Percentiles rank a stretch among this genome's conserved stretches.
These are phyloP conservation scores for Zasmidium cellare DNA, from an alignment of 2,329 filamentous ascomycete species.

Conservation along the genomic window DNA sequence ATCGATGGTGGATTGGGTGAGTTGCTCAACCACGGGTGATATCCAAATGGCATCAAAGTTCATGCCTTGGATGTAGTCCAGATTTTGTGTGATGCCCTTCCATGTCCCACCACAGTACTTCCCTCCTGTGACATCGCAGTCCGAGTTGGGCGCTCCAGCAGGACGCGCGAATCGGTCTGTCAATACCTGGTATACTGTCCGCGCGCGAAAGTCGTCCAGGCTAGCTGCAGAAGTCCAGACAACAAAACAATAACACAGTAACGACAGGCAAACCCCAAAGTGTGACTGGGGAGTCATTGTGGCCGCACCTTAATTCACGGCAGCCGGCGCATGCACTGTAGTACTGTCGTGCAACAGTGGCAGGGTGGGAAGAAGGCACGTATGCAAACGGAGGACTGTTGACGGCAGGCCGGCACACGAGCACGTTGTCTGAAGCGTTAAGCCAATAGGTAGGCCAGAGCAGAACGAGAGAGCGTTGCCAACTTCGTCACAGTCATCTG, in stretches of 20 bases:
- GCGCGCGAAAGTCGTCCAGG: constrained; percentile 38
- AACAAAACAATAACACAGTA: background rate
- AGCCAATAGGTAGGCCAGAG: background rate
- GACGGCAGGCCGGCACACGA: background rate
- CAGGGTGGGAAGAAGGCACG: background rate
- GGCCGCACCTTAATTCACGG: background rate
- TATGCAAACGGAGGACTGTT: constrained; percentile 4
- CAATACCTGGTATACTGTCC: constrained; percentile 42
- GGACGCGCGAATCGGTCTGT: constrained; percentile 40
- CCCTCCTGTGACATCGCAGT: constrained; percentile 30
- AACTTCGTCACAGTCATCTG: background rate
- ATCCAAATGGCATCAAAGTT: constrained; percentile 52
- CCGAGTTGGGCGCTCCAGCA: constrained; percentile 23
- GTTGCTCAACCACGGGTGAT: constrained; percentile 46
- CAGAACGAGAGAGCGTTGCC: background rate
- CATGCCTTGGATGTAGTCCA: constrained; percentile 45
- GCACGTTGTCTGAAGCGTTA: background rate
- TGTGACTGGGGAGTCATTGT: constrained; percentile 5
- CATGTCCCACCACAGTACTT: constrained; percentile 42
- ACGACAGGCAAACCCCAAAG: background rate
- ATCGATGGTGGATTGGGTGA: constrained; percentile 42
- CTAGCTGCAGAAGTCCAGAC: constrained; percentile 27
- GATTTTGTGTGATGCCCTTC: constrained; percentile 41
- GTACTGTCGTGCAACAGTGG: background rate
- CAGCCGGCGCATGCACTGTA: constrained; percentile 2